A percentile compares a stretch with the other conserved stretches of the same genome.
Conservation (phyloP, 441 rosid species). For the Adansonia grandidieri region DNA sequence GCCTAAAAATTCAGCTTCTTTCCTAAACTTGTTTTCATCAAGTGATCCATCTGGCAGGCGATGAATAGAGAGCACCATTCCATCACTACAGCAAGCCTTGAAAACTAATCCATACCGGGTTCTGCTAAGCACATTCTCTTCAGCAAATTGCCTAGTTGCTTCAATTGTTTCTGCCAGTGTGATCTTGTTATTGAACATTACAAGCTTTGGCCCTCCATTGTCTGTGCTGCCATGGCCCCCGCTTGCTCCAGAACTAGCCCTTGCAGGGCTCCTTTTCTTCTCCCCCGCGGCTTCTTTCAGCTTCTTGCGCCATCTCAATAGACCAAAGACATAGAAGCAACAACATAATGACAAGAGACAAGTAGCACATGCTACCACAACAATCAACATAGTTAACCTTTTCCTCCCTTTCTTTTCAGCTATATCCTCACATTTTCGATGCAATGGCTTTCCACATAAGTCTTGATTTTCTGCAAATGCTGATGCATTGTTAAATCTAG, state of each 20-base stretch:
- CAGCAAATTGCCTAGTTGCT: conserved; percentile 89
- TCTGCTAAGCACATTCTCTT: conserved; percentile 92
- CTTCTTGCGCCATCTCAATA: conserved; percentile 82
- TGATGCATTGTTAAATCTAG: conserved; percentile 65
- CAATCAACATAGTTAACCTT: conserved; percentile 64
- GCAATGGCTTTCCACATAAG: conserved; percentile 79
- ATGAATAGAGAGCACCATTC: conserved; percentile 90
- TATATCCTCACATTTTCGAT: conserved; percentile 47
- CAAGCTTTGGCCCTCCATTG: conserved; percentile 86
- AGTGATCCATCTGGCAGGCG: conserved; percentile 73
- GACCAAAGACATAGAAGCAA: conserved; percentile 82
- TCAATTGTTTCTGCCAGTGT: conserved; percentile 86
- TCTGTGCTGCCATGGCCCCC: conserved; percentile 84
- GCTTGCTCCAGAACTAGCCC: conserved; percentile 82
- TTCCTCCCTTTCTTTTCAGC: conserved; percentile 53
- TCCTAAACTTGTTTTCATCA: conserved; percentile 71
- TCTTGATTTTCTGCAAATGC: conserved; percentile 60
- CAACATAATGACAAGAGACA: conserved; percentile 71
- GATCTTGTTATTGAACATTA: conserved; percentile 93
- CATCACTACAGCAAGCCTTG: conserved; percentile 85
- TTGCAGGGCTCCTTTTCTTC: conserved; percentile 87
- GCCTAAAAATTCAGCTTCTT: conserved; percentile 88
- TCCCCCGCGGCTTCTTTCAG: conserved; percentile 76
- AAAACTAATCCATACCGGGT: conserved; percentile 76
- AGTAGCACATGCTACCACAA: conserved; percentile 60